phyloP scores from a whole-genome alignment of 2,329 filamentous ascomycete species.

The Calonectria ilicicola region DNA sequence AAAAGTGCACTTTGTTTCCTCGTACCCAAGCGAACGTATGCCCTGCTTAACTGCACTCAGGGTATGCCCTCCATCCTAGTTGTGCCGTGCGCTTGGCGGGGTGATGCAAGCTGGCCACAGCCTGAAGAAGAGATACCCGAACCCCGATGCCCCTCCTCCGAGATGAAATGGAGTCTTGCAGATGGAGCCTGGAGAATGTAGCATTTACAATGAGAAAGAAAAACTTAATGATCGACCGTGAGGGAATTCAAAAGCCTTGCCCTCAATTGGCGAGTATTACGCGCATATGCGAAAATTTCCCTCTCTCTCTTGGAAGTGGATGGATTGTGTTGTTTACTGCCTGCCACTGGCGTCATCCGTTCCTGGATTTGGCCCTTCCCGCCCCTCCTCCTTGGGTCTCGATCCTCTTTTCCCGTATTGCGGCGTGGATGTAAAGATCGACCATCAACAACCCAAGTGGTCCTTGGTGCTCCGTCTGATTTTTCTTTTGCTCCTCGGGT shows the following conservation, averaged over 20 bases:
- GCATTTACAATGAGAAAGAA: background rate
- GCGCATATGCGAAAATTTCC: background rate
- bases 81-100: background rate
- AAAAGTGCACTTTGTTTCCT: background rate
- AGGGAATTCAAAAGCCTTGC: constrained; percentile 10
- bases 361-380: constrained; percentile 20
- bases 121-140: background rate
- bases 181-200: background rate
- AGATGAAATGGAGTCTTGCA: constrained; percentile 4
- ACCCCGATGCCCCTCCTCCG: background rate
- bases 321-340: background rate
- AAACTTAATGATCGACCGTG: background rate
- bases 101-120: background rate
- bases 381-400: constrained; percentile 7
- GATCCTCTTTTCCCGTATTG: constrained; percentile 11
- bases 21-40: background rate
- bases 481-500: background rate
- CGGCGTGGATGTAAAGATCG: background rate
- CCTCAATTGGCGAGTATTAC: background rate
- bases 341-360: constrained; percentile 20
- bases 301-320: background rate
- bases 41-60: background rate
- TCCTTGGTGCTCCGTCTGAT: background rate
- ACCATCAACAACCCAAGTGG: background rate
- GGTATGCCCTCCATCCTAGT: background rate